Conservation (phyloP, 1,284 basidiomycete genomes). For the Trichosporon inkin region DNA sequence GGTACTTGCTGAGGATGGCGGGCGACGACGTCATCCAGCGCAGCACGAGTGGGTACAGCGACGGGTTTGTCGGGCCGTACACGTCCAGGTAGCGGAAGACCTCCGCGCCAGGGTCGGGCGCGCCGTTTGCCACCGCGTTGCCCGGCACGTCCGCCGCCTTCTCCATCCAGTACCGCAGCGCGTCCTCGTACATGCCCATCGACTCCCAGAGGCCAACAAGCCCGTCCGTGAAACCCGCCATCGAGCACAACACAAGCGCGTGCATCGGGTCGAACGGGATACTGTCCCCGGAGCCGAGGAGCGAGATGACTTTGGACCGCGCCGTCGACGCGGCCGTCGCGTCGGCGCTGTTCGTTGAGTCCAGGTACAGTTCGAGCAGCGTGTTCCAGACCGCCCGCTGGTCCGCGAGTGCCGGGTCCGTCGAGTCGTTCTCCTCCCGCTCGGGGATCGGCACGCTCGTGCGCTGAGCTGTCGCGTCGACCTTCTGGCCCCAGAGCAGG, state of each 20-base stretch:
- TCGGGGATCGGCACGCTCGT: constrained; percentile 4
- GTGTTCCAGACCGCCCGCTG: constrained; percentile 94
- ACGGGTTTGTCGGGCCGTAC: constrained; percentile 68
- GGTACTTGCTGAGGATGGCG: constrained; percentile 64
- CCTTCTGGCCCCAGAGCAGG: constrained; percentile 72
- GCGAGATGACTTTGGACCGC: constrained; percentile 60
- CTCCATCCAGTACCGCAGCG: constrained; percentile 87
- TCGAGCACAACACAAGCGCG: constrained; percentile 88
- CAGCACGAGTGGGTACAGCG: constrained; percentile 84
- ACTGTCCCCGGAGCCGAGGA: constrained; percentile 57
- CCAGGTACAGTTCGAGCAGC: constrained; percentile 85
- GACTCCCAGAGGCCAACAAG: constrained; percentile 87
- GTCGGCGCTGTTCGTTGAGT: constrained; percentile 51
- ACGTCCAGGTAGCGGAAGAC: constrained; percentile 67
- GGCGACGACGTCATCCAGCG: constrained; percentile 79
- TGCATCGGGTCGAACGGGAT: constrained; percentile 86
- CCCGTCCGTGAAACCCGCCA: constrained; percentile 72
- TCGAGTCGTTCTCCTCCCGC: constrained; percentile 20
- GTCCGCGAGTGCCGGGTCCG: constrained; percentile 59
- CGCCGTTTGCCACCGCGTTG: constrained; percentile 31
- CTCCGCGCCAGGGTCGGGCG: constrained; percentile 51
- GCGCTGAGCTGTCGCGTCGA: constrained; percentile 51
- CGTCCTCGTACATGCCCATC: constrained; percentile 93
- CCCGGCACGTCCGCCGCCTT: constrained; percentile 45
- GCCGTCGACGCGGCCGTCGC: constrained; percentile 21